Percentiles rank a stretch among this genome's conserved stretches.
Evolutionary conservation across 768 basidiomycete genomes (phyloP).

Genomic region (Lactarius deliciosus): DNA sequence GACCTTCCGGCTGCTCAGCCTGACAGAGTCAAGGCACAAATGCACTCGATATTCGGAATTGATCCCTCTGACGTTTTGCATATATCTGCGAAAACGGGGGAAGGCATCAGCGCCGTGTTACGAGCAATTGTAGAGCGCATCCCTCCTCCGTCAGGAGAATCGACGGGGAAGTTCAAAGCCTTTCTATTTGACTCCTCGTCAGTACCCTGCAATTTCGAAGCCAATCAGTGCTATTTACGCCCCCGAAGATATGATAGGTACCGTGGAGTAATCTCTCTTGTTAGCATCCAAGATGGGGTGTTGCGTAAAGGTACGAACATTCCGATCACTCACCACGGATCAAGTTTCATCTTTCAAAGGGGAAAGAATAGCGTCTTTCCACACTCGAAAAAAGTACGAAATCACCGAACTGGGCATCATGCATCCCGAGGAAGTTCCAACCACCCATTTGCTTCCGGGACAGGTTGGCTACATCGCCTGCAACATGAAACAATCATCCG

Average conservation of each 20-base stretch:
- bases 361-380: constrained; percentile 83
- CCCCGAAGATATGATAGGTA: constrained; percentile 83
- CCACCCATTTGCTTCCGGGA: constrained; percentile 63
- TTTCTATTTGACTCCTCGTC: constrained; percentile 93
- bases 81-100: constrained; percentile 92
- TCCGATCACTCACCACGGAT: constrained; percentile 2
- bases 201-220: constrained; percentile 34
- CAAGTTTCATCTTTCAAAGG: constrained; percentile 46
- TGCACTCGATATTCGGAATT: constrained; percentile 80
- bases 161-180: constrained; percentile 64
- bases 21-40: constrained; percentile 74
- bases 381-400: constrained; percentile 87
- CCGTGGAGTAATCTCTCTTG: constrained; percentile 90
- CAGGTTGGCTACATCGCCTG: constrained; percentile 91
- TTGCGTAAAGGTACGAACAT: constrained; percentile 67
- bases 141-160: constrained; percentile 68
- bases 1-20: constrained; percentile 90
- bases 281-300: constrained; percentile 77
- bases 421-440: constrained; percentile 85
- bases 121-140: constrained; percentile 79
- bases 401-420: constrained; percentile 86
- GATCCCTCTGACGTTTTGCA: constrained; percentile 69
- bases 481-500: constrained; percentile 96
- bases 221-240: constrained; percentile 24
- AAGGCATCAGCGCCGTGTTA: constrained; percentile 76